Base-by-base conservation (phyloP, 257 asterid species). In the Capsicum chinense region DNA sequence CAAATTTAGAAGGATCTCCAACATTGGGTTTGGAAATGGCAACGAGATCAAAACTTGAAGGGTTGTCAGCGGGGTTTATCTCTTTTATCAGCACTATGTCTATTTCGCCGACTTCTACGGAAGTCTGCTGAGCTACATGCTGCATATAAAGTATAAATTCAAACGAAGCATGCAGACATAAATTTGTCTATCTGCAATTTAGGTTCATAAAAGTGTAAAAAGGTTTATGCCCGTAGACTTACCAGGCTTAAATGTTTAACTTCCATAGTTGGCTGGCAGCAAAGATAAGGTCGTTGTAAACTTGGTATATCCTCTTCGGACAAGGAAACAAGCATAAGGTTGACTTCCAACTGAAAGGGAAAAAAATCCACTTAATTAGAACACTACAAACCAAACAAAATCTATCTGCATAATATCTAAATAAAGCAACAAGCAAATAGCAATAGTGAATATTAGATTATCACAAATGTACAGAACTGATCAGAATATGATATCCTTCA, bases 111-210 rank as follows among this genome's bases (percentile, higher is more conserved):
- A 92, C 95, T 85, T 91, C 93, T 82, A 85, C 87, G 82, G 95
- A 92, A 79, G 98, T 92, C 87, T 95, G 98, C 92, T 90, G 88
- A 62, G 97, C 93, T 78, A 97, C 94, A 91, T 92, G 93, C 98
- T 97, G 94, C 92, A 91, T 26, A 39, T n/a, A 50, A 83, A 39
- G 26, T 54, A 80, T 21, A 66, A 44, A 85, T 54, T 83, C 84
- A 60, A 76, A 13, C 52, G 35, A 74, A 69, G 42, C 11, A 81
- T 58, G 44, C 64, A 6, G 9, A 16, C 56, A 39, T 79, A 33
- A 6, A 62, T 19, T 42, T 9, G 6, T 37, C 35, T 39, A 42
- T 14, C 56, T 21, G 37, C 17, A 26, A 54, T 52, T 52, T n/a
- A 71, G 79, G 33, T 82, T 63, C 9, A 8, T 68, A 56, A 1